Evolutionary conservation across 305 asterid genomes (phyloP).

Genomic region (Coffea humblotiana): DNA sequence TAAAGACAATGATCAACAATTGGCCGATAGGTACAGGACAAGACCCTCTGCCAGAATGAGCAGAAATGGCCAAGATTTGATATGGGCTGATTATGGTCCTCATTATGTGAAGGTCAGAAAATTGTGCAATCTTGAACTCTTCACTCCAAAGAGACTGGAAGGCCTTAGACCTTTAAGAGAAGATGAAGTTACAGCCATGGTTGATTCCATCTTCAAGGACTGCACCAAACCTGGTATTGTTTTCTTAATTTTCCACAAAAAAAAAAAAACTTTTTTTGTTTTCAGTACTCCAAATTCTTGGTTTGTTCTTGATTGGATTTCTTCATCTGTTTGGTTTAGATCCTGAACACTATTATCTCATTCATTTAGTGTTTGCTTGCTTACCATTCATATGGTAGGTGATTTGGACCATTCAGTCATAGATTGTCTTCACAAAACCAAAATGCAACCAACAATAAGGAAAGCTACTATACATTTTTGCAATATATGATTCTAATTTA

Average conservation of each 20-base stretch:
- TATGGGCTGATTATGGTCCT: constrained; percentile 31
- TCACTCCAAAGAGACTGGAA: constrained; percentile 25
- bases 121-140: constrained; percentile 24
- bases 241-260: too few relatives aligned
- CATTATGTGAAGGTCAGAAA: constrained; percentile 27
- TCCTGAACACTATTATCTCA: too few relatives aligned
- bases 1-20: constrained; percentile 27
- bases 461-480: too few relatives aligned
- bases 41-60: constrained; percentile 19
- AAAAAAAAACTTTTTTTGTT: not conserved
- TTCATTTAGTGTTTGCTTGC: too few relatives aligned
- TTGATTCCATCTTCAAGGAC: constrained; percentile 21
- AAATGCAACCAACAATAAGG: too few relatives aligned
- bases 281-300: not conserved
- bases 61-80: constrained; percentile 30
- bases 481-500: too few relatives aligned
- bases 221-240: constrained; percentile 17
- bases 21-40: constrained; percentile 23
- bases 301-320: not conserved
- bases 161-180: constrained; percentile 29
- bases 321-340: too few relatives aligned
- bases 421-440: too few relatives aligned
- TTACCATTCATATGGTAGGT: too few relatives aligned
- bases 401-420: too few relatives aligned
- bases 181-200: constrained; percentile 31